phyloP scores from a whole-genome alignment of 1,284 basidiomycete genomes.

The Thecaphora frezii region DNA sequence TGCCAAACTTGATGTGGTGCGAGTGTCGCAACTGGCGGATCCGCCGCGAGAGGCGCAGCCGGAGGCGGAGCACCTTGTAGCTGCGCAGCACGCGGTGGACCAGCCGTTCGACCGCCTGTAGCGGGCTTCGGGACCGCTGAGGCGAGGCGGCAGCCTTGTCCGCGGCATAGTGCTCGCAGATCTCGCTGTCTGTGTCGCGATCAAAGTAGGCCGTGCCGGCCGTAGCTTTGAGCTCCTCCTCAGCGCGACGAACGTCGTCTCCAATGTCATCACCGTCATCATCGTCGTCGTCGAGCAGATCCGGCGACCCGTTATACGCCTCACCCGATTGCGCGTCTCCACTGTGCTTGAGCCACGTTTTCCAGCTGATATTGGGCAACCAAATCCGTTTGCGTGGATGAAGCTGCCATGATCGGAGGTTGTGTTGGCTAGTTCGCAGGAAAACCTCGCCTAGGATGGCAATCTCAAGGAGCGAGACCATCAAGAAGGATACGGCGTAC shows the following conservation, averaged over 20 bases:
- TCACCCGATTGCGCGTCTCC: background rate
- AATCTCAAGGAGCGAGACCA: slow-evolving; percentile 44
- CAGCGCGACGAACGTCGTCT: background rate
- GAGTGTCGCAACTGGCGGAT: slow-evolving; percentile 56
- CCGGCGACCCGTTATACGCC: background rate
- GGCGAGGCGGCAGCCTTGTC: background rate
- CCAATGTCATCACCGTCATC: slow-evolving; percentile 11
- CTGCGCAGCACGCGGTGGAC: slow-evolving; percentile 1
- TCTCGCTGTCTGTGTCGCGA: slow-evolving; percentile 8
- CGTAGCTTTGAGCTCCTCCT: background rate
- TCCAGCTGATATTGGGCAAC: slow-evolving; percentile 15
- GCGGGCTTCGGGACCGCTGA: background rate
- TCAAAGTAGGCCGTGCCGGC: slow-evolving; percentile 10
- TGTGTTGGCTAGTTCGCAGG: slow-evolving; percentile 9
- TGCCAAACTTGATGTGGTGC: slow-evolving; percentile 60
- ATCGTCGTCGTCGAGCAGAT: slow-evolving; percentile 2
- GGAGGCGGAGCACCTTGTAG: slow-evolving; percentile 10
- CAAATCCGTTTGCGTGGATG: slow-evolving; percentile 3
- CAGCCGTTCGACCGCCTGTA: background rate
- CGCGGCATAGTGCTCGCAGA: background rate
- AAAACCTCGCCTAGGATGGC: slow-evolving; percentile 23
- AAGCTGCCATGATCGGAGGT: slow-evolving; percentile 8
- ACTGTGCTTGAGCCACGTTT: slow-evolving; percentile 23
- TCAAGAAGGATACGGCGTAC: slow-evolving; percentile 39
- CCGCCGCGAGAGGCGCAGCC: slow-evolving; percentile 22